These are phyloP conservation scores for Phytophthora brassicae DNA, from an alignment of 352 stramenopile genomes.

Conservation along the genomic window DNA sequence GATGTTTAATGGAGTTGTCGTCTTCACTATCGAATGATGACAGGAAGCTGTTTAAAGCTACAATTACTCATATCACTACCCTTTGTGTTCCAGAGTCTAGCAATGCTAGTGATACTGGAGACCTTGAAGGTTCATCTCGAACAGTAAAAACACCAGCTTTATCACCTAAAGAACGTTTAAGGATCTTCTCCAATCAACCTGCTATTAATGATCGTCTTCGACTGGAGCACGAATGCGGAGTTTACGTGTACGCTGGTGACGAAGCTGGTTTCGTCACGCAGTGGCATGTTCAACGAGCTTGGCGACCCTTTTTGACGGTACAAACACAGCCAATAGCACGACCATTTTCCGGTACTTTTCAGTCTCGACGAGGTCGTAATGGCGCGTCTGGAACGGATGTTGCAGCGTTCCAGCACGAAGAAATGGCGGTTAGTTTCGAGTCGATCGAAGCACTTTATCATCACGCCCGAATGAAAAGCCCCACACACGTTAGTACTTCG, in stretches of 20 bases:
- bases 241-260: constrained; percentile 48
- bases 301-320: constrained; percentile 1
- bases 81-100: constrained; percentile 6
- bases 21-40: not conserved
- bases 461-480: constrained; percentile 28
- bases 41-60: not conserved
- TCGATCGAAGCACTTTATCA: constrained; percentile 50
- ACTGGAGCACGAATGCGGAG: constrained; percentile 22
- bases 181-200: constrained; percentile 19
- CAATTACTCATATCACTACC: constrained; percentile 22
- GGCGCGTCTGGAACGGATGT: constrained; percentile 15
- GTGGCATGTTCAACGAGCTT: constrained; percentile 34
- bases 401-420: constrained; percentile 51
- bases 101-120: not conserved
- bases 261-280: constrained; percentile 43
- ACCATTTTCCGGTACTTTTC: constrained; percentile 11
- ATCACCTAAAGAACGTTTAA: constrained; percentile 17
- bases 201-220: constrained; percentile 34
- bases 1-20: constrained; percentile 24
- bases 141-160: not conserved
- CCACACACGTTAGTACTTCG: not conserved
- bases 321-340: constrained; percentile 9
- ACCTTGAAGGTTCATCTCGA: not conserved
- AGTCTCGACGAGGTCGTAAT: not conserved
- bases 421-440: constrained; percentile 57